Percentiles rank a stretch among this genome's conserved stretches.
phyloP scores from a whole-genome alignment of 768 basidiomycete species.

The Trametes cingulata region DNA sequence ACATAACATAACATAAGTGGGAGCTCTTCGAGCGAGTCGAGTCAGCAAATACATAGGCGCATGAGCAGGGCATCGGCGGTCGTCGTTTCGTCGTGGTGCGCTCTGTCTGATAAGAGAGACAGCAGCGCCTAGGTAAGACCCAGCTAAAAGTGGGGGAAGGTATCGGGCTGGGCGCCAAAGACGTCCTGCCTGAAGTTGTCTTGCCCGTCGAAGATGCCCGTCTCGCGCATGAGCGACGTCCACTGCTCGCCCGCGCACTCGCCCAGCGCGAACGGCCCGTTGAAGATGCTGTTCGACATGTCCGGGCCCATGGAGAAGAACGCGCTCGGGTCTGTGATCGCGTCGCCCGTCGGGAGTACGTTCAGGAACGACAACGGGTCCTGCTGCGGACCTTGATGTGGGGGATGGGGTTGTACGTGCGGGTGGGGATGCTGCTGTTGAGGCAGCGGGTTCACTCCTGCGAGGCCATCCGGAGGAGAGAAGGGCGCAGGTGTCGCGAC shows the following conservation, averaged over 20 bases:
- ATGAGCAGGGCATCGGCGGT: no score
- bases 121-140: neutral
- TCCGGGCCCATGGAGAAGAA: constrained; percentile 37
- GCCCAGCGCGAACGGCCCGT: constrained; percentile 46
- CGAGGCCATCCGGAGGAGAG: neutral
- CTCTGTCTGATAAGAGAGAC: no score
- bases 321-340: constrained; percentile 14
- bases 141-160: constrained; percentile 4
- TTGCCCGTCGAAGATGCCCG: constrained; percentile 50
- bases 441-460: neutral
- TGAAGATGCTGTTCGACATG: constrained; percentile 28
- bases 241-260: constrained; percentile 61
- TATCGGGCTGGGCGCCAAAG: neutral
- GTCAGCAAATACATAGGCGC: no score
- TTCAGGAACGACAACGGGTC: constrained; percentile 16
- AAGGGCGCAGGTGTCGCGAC: neutral
- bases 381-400: neutral
- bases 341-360: constrained; percentile 4
- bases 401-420: neutral
- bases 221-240: constrained; percentile 65
- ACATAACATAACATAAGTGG: no score
- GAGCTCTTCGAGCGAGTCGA: no score
- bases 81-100: no score
- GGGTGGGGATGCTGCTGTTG: neutral
- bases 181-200: constrained; percentile 12